phyloP scores from a whole-genome alignment of 2,329 filamentous ascomycete genomes.

The Ascochyta koolunga region DNA sequence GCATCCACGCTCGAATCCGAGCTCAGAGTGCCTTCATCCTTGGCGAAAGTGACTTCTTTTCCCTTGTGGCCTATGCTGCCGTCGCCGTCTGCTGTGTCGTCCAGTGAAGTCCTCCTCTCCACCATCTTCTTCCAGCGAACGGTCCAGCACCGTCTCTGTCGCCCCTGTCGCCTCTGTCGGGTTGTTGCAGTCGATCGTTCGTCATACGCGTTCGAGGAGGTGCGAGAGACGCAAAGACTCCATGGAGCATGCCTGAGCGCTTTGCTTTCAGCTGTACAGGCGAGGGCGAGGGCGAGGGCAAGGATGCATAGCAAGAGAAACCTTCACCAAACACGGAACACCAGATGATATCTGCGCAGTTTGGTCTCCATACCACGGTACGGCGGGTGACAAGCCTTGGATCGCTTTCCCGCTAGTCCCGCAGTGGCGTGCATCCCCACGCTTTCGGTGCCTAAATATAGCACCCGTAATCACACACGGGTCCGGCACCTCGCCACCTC shows the following conservation, averaged over 20 bases:
- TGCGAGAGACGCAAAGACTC: constrained; percentile 1
- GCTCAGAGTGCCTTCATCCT: constrained; percentile 30
- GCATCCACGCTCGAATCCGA: constrained; percentile 29
- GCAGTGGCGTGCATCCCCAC: constrained; percentile 12
- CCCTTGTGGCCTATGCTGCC: constrained; percentile 28
- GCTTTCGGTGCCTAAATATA: constrained; percentile 11
- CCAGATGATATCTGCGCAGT: constrained; percentile 4
- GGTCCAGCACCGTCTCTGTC: constrained; percentile 1
- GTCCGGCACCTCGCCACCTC: constrained; percentile 6
- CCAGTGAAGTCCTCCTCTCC: constrained; percentile 26
- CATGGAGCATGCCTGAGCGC: constrained; percentile 27
- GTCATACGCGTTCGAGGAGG: constrained; percentile 9
- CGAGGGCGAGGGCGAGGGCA: not conserved
- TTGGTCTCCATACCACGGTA: constrained; percentile 3
- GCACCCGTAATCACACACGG: constrained; percentile 6
- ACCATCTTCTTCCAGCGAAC: constrained; percentile 27
- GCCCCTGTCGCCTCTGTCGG: constrained; percentile 1
- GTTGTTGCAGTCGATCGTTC: not conserved
- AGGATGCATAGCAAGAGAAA: constrained; percentile 10
- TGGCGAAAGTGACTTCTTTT: constrained; percentile 32
- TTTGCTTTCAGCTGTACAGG: constrained; percentile 18
- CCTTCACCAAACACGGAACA: not conserved
- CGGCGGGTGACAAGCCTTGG: constrained; percentile 5
- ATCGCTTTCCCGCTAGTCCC: constrained; percentile 14
- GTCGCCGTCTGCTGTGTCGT: constrained; percentile 27